A percentile compares a stretch with the other conserved stretches of the same genome.
phyloP scores from a whole-genome alignment of 2,329 filamentous ascomycete genomes.

The Phyllosticta citrichinensis region DNA sequence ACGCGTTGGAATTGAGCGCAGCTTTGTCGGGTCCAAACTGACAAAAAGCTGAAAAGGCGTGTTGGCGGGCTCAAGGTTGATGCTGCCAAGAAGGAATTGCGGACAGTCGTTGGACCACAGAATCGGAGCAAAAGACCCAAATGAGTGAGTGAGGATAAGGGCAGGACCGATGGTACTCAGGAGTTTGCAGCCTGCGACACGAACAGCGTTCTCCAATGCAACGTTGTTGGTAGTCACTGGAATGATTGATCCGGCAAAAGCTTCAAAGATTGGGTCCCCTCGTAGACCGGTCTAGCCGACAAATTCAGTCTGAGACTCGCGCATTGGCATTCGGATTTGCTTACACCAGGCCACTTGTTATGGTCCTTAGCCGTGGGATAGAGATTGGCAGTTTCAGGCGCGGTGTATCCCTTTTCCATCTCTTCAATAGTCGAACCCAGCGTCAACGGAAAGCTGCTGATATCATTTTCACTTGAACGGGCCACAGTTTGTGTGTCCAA shows the following conservation, averaged over 20 bases:
- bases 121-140: constrained; percentile 15
- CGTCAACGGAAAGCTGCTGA: neutral
- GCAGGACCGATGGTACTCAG: constrained; percentile 33
- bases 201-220: constrained; percentile 12
- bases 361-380: constrained; percentile 10
- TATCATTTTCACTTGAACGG: constrained; percentile 10
- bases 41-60: constrained; percentile 7
- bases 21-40: constrained; percentile 6
- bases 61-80: constrained; percentile 16
- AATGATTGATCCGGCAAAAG: constrained; percentile 27
- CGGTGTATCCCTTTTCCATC: constrained; percentile 2
- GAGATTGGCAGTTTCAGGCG: neutral
- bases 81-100: constrained; percentile 14
- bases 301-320: neutral
- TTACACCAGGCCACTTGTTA: constrained; percentile 26
- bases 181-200: constrained; percentile 21
- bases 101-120: constrained; percentile 18
- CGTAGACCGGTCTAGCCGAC: constrained; percentile 13
- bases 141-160: constrained; percentile 38
- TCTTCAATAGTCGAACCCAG: neutral
- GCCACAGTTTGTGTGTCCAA: constrained; percentile 30
- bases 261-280: constrained; percentile 41
- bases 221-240: constrained; percentile 12
- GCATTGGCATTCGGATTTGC: neutral
- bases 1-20: neutral